Evolutionary conservation across 1,139 yeast genomes (phyloP).

Genomic region (Magnusiomyces starmeri): DNA sequence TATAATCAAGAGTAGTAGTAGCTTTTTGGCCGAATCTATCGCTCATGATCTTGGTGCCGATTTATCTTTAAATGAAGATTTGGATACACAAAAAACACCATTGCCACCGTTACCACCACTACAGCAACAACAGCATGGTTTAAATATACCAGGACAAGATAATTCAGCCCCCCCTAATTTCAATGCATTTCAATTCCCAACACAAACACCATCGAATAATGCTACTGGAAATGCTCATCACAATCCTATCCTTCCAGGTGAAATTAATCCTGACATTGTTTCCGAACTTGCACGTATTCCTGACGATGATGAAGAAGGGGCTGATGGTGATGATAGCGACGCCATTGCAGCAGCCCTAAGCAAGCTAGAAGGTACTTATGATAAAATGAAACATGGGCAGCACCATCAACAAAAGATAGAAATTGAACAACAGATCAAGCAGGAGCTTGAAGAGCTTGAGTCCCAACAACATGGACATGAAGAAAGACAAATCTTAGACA

Average conservation of each 20-base stretch:
- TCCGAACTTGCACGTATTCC: constrained; percentile 57
- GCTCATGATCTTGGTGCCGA: not conserved
- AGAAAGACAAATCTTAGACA: too few species aligned
- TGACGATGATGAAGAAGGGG: constrained; percentile 62
- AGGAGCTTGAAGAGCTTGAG: constrained; percentile 3
- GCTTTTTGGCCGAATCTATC: not conserved
- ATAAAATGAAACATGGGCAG: constrained; percentile 13
- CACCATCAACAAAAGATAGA: not conserved
- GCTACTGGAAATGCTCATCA: not conserved
- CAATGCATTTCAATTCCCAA: too few species aligned
- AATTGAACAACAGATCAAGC: not conserved
- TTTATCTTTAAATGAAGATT: too few species aligned
- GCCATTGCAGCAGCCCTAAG: constrained; percentile 71
- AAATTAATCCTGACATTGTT: constrained; percentile 24
- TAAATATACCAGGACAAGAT: too few species aligned
- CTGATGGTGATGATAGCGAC: constrained; percentile 31
- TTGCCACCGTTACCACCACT: too few species aligned
- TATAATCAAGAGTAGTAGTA: too few species aligned
- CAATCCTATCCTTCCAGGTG: constrained; percentile 8
- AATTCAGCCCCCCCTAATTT: too few species aligned
- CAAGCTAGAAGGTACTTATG: constrained; percentile 64
- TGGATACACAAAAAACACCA: too few species aligned
- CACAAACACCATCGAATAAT: not conserved
- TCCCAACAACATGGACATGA: not conserved
- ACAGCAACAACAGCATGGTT: too few species aligned